Evolutionary conservation across 2,329 filamentous ascomycete species (phyloP), one percentile per base, ranked within the genome.

Genomic region (Neofusicoccum sp.): DNA sequence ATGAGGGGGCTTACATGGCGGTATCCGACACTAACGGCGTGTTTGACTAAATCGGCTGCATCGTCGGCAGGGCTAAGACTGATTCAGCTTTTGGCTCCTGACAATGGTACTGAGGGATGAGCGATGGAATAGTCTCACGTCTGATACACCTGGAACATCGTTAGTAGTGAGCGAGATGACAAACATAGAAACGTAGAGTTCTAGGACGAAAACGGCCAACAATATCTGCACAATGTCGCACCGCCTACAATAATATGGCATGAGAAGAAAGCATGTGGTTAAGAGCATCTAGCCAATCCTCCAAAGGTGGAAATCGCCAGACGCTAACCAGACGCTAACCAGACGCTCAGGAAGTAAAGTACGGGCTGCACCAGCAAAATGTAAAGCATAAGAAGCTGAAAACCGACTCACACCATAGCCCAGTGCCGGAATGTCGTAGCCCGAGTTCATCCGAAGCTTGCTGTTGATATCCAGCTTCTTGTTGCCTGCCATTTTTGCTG

Each of bases 341-440:
- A 22, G 22, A 22, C 22, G 22, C 22, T 22, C 22, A 22, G 22
- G 22, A 22, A 22, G n/a, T 22, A 2, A 22, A 22, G 22, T 22
- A 22, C 22, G 22, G 2, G 22, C 22, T 22, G 22, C 22, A 22
- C 22, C 22, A 22, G 22, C 22, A 1, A 22, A 22, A 22, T 22
- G 22, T 22, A 22, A 22, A 22, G 29, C 61, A n/a, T 61, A 6
- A 31, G 11, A 34, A 6, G 22, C 74, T 81, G 72, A 72, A 41
- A 2, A 6, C 33, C 22, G 9, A 62, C 59, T 34, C 36, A 85
- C 82, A 16, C 85, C 86, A 71, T 83, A 88, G 36, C 85, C 86
- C 1, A 89, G 75, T 6, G 82, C 68, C 7, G 86, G 86, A 45
- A 89, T 88, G 16, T 87, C 82, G 72, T 87, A 81, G 44, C 86